These are phyloP conservation scores for Solanum chacoense DNA, from an alignment of 305 asterid species.

Conservation along the genomic window DNA sequence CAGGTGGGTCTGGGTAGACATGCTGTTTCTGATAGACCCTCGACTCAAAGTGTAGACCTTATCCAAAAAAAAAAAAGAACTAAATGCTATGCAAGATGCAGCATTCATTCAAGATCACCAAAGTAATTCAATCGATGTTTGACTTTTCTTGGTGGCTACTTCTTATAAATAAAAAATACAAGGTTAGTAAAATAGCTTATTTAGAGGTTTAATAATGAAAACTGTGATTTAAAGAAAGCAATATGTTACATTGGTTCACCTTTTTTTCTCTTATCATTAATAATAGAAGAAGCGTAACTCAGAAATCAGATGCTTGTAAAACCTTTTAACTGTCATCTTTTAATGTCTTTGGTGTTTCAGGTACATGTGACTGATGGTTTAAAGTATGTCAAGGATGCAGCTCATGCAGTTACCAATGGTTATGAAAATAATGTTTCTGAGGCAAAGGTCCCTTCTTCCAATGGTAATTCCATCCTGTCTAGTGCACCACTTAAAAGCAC, in stretches of 20 bases:
- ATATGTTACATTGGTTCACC: background rate
- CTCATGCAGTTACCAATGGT: slow-evolving; percentile 11
- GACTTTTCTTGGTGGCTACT: background rate
- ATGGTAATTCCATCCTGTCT: slow-evolving; percentile 2
- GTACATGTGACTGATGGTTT: slow-evolving; percentile 71
- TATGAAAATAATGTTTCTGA: background rate
- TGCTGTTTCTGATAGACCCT: background rate
- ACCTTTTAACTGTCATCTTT: background rate
- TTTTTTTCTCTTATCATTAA: background rate
- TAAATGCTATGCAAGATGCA: background rate
- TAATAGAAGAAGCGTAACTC: background rate
- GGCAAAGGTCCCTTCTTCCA: slow-evolving; percentile 9
- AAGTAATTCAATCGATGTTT: background rate
- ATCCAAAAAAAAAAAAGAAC: background rate
- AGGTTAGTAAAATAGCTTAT: background rate
- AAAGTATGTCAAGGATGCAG: slow-evolving; percentile 41
- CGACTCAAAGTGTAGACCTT: background rate
- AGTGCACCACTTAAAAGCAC: slow-evolving; percentile 26
- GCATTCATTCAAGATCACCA: background rate
- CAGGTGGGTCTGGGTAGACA: background rate
- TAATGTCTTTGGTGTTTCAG: slow-evolving; percentile 17
- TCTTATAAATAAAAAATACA: background rate
- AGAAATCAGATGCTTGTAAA: background rate
- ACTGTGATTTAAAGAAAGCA: background rate
- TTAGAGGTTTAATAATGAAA: background rate